A percentile compares a stretch with the other conserved stretches of the same genome.
These are phyloP conservation scores for Scutellaria minor DNA, from an alignment of 257 asterid species.

Conservation along the genomic window DNA sequence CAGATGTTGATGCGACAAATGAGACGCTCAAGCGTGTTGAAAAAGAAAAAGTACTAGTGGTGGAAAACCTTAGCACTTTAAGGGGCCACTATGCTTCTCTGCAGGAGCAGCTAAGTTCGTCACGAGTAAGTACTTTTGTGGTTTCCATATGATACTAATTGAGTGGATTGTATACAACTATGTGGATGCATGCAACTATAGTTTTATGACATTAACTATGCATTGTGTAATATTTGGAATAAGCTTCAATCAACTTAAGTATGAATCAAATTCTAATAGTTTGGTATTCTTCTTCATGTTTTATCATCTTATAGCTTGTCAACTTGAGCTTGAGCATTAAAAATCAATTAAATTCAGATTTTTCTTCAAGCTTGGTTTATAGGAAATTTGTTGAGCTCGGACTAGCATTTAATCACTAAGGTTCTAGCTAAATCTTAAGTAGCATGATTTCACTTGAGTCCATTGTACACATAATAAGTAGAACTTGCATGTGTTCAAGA, in stretches of 20 bases:
- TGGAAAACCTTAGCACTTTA: constrained; percentile 80
- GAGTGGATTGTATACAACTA: too few relatives aligned
- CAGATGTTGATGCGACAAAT: constrained; percentile 67
- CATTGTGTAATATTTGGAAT: background rate
- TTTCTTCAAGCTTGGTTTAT: constrained; percentile 4
- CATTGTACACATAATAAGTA: background rate
- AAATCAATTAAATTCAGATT: background rate
- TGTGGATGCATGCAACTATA: background rate
- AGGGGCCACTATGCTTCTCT: constrained; percentile 81
- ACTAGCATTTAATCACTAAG: background rate
- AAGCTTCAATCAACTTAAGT: background rate
- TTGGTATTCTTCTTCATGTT: background rate
- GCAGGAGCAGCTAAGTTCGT: constrained; percentile 83
- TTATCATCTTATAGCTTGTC: background rate
- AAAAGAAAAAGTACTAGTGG: constrained; percentile 75
- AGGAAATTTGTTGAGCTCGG: background rate
- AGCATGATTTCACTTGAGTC: background rate
- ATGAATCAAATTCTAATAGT: background rate
- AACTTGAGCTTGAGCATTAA: constrained; percentile 19
- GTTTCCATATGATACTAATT: background rate
- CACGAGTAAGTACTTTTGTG: constrained; percentile 53
- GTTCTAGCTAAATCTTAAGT: background rate
- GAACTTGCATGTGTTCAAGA: background rate
- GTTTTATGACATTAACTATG: background rate
- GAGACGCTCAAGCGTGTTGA: constrained; percentile 79